Base-by-base conservation (phyloP, 371 early-diverging fungal genomes). In the Mucor indicus region DNA sequence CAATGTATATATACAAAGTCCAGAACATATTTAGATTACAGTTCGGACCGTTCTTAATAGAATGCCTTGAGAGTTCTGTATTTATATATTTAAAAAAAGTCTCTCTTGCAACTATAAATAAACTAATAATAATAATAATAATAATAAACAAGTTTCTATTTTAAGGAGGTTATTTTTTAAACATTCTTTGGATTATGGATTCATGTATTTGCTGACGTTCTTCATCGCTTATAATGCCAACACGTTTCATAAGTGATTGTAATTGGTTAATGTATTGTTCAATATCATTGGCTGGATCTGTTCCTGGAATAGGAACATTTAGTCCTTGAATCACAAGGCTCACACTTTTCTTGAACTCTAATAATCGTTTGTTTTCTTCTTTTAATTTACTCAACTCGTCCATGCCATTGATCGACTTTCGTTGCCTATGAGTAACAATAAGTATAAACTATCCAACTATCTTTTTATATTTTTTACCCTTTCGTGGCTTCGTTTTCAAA, bases 181-280 rank as follows among this genome's bases (percentile, higher is more conserved):
- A n/a, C n/a, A n/a, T n/a, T n/a, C n/a, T n/a, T n/a, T n/a, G n/a
- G n/a, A n/a, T n/a, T n/a, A n/a, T 36, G 20, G 35, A 50, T 30
- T 49, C 45, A 46, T 60, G 45, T 15, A 60, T 53, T 9, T 44
- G 43, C 6, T 25, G 31, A 2, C 45, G 31, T 16, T 62, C 62
- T 23, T 52, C 31, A 20, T 62, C 57, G 5, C 49, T 39, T 1
- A 62, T 32, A 12, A 53, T 53, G 7, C 57, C 53, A 16, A 44
- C 44, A 13, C 57, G 52, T 39, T 45, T 42, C 10, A 62, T 19
- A 11, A 56, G 19, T 12, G 17, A n/a, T 25, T 49, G 45, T 12
- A 62, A 25, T 7, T 62, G 40, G 33, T 3, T 16, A 17, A 62
- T 45, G 38, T 62, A 57, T 6, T n/a, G 17, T 22, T 62, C 62